Conservation (phyloP, 805 yeast species). For the Lipomyces orientalis region DNA sequence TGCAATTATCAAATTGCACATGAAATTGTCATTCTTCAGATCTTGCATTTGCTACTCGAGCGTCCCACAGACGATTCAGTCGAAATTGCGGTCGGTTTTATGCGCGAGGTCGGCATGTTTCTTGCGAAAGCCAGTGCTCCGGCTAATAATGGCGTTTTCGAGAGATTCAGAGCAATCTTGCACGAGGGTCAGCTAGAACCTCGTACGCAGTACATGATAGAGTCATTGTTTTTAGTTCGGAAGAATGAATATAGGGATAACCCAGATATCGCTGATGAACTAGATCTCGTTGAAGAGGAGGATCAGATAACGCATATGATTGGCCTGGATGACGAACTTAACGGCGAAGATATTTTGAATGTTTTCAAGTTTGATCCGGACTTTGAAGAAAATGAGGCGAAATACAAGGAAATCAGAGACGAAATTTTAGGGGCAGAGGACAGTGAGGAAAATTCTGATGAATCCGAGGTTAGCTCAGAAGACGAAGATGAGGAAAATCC, state of each 20-base stretch:
- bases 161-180: slow-evolving; percentile 63
- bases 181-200: slow-evolving; percentile 58
- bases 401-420: slow-evolving; percentile 51
- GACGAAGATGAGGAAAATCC: slow-evolving; percentile 40
- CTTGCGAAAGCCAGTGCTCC: slow-evolving; percentile 52
- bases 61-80: slow-evolving; percentile 62
- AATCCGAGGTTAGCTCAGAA: slow-evolving; percentile 33
- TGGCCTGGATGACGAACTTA: slow-evolving; percentile 58
- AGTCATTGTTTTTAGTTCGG: slow-evolving; percentile 58
- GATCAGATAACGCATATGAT: slow-evolving; percentile 64
- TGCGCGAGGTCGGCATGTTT: slow-evolving; percentile 59
- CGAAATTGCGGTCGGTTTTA: slow-evolving; percentile 57
- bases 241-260: slow-evolving; percentile 51
- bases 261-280: slow-evolving; percentile 51
- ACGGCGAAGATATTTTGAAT: slow-evolving; percentile 56
- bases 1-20: slow-evolving; percentile 67
- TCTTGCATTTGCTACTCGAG: slow-evolving; percentile 55
- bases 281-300: slow-evolving; percentile 68
- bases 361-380: slow-evolving; percentile 58
- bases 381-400: slow-evolving; percentile 56
- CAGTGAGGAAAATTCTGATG: slow-evolving; percentile 37
- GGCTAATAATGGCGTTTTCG: slow-evolving; percentile 60
- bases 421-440: slow-evolving; percentile 55
- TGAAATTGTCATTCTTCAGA: slow-evolving; percentile 59
- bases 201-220: slow-evolving; percentile 55